phyloP scores from a whole-genome alignment of 108 stramenopile genomes.

The Pseudonitzschia pungens region DNA sequence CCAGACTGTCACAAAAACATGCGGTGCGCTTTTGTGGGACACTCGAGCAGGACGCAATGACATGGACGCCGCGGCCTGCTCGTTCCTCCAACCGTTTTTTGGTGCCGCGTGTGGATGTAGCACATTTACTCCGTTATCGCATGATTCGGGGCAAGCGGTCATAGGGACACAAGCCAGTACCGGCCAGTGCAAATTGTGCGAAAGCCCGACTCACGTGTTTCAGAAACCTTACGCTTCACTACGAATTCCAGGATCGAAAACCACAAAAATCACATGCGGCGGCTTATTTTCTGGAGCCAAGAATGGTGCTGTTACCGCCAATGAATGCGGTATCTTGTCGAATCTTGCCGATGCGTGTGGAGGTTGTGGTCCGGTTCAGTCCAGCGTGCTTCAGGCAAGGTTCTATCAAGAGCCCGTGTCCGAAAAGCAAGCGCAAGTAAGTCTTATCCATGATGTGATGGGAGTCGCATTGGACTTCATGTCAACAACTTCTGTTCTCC shows the following conservation, averaged over 20 bases:
- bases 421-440: background rate
- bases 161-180: background rate
- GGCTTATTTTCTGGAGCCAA: background rate
- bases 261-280: background rate
- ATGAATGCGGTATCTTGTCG: background rate
- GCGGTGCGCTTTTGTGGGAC: conserved; percentile 4
- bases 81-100: background rate
- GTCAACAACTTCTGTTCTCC: background rate
- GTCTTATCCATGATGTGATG: background rate
- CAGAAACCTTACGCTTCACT: background rate
- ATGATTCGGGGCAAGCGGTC: background rate
- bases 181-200: background rate
- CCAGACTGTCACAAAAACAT: background rate
- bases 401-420: background rate
- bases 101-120: background rate
- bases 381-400: background rate
- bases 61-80: background rate
- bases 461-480: background rate
- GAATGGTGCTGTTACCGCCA: background rate
- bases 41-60: background rate
- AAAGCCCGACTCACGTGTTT: background rate
- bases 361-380: background rate
- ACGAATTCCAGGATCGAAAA: background rate
- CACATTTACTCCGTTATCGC: background rate
- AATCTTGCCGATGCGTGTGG: background rate